Evolutionary conservation across 2,329 filamentous ascomycete species (phyloP).

Genomic region (Fusarium sp.): DNA sequence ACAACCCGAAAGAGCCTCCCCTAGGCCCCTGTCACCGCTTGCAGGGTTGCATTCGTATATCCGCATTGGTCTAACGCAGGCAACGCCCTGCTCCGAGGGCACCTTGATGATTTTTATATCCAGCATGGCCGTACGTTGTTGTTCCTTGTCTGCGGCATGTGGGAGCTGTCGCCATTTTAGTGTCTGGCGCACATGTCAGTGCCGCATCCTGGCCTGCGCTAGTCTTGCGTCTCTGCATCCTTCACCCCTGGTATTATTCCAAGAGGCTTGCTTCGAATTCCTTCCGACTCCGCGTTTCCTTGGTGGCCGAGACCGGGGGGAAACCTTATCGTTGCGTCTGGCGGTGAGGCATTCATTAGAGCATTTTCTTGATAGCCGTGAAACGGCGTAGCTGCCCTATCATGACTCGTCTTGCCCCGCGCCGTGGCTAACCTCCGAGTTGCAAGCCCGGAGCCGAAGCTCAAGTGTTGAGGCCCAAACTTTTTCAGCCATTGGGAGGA

Average conservation of each 20-base stretch:
- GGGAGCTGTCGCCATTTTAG: slow-evolving; percentile 40
- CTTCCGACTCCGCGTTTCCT: slow-evolving; percentile 15
- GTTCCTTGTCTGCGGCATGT: slow-evolving; percentile 10
- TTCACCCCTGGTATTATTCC: slow-evolving; percentile 31
- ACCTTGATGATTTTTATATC: slow-evolving; percentile 17
- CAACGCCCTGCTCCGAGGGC: background rate
- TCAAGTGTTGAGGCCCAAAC: background rate
- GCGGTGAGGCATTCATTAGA: slow-evolving; percentile 30
- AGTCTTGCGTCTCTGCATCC: slow-evolving; percentile 25
- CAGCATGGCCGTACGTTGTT: background rate
- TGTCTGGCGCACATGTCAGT: slow-evolving; percentile 34
- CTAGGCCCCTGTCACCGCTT: background rate
- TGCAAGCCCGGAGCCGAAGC: background rate
- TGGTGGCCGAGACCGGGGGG: slow-evolving; percentile 21
- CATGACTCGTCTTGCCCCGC: slow-evolving; percentile 23
- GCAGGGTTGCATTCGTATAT: background rate
- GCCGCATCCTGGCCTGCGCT: slow-evolving; percentile 36
- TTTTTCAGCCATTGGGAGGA: background rate
- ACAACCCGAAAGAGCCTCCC: slow-evolving; percentile 13
- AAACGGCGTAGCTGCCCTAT: slow-evolving; percentile 12
- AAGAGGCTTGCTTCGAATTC: slow-evolving; percentile 14
- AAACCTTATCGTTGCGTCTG: slow-evolving; percentile 12
- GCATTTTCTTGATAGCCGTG: slow-evolving; percentile 2
- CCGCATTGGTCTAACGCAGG: background rate
- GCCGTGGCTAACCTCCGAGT: slow-evolving; percentile 14